These are phyloP conservation scores for Rhodotorula sp. DNA, from an alignment of 1,284 basidiomycete genomes.

Conservation along the genomic window DNA sequence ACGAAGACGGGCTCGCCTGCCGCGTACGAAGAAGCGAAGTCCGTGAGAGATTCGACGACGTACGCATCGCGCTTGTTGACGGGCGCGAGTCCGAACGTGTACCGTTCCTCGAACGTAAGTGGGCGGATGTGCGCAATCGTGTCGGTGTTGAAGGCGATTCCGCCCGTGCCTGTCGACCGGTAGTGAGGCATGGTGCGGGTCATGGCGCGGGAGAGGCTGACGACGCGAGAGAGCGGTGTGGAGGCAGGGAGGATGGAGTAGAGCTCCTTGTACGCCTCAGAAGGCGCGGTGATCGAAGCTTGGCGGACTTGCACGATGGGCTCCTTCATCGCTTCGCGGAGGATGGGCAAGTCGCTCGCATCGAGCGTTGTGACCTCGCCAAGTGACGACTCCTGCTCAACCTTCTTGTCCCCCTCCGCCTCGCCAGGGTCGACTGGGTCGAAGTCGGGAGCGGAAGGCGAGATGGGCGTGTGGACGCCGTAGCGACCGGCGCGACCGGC, in stretches of 20 bases:
- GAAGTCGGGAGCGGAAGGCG: constrained; percentile 36
- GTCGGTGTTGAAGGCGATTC: constrained; percentile 49
- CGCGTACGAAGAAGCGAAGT: constrained; percentile 50
- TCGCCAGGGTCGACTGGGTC: constrained; percentile 23
- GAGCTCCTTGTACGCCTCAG: constrained; percentile 47
- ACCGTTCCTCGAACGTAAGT: constrained; percentile 34
- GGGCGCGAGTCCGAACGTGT: constrained; percentile 46
- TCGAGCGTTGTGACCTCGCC: constrained; percentile 63
- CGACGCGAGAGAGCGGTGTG: constrained; percentile 49
- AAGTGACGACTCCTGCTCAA: constrained; percentile 37
- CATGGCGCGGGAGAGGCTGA: constrained; percentile 56
- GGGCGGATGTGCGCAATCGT: constrained; percentile 50
- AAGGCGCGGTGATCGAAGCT: constrained; percentile 51
- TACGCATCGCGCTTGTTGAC: constrained; percentile 53
- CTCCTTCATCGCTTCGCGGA: constrained; percentile 55
- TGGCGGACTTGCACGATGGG: constrained; percentile 53
- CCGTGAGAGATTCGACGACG: constrained; percentile 48
- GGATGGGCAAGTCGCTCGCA: constrained; percentile 62
- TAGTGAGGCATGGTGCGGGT: constrained; percentile 55
- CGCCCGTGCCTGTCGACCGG: constrained; percentile 49
- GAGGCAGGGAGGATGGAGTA: constrained; percentile 50
- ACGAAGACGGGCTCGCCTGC: constrained; percentile 49
- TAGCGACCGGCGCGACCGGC: constrained; percentile 93
- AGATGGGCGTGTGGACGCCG: constrained; percentile 59
- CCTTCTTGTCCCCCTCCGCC: constrained; percentile 17